A percentile compares a stretch with the other conserved stretches of the same genome.
These are phyloP conservation scores for Acmispon strigosus DNA, from an alignment of 306 rosid species.

Conservation along the genomic window DNA sequence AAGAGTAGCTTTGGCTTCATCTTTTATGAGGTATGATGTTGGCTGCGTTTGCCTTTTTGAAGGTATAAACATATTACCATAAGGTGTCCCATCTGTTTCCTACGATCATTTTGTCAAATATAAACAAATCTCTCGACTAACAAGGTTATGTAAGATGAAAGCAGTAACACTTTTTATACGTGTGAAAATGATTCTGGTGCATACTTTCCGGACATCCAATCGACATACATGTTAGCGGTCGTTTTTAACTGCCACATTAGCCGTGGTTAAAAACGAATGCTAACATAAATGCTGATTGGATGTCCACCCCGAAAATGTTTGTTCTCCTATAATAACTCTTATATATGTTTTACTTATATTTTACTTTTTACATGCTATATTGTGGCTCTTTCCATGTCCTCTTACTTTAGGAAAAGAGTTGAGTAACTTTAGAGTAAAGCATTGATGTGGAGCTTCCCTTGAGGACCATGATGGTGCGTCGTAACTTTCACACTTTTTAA, in stretches of 20 bases:
- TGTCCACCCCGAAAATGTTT: too few relatives aligned
- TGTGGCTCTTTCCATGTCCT: neutral
- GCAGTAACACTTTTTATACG: neutral
- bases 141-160: neutral
- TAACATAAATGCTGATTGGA: too few relatives aligned
- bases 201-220: too few relatives aligned
- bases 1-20: neutral
- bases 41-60: neutral
- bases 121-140: neutral
- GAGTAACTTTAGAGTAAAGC: slow-evolving; percentile 8
- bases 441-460: neutral
- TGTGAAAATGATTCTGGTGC: too few relatives aligned
- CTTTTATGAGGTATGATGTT: too few relatives aligned
- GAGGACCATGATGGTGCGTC: slow-evolving; percentile 7
- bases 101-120: neutral
- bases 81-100: neutral
- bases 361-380: neutral
- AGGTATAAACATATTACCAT: neutral
- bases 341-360: neutral
- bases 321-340: too few relatives aligned
- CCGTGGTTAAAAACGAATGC: too few relatives aligned
- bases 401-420: neutral
- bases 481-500: slow-evolving; percentile 10
- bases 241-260: too few relatives aligned
- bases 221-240: too few relatives aligned